These are phyloP conservation scores for Nicotiana obtusifolia DNA, from an alignment of 257 asterid species.

Conservation along the genomic window DNA sequence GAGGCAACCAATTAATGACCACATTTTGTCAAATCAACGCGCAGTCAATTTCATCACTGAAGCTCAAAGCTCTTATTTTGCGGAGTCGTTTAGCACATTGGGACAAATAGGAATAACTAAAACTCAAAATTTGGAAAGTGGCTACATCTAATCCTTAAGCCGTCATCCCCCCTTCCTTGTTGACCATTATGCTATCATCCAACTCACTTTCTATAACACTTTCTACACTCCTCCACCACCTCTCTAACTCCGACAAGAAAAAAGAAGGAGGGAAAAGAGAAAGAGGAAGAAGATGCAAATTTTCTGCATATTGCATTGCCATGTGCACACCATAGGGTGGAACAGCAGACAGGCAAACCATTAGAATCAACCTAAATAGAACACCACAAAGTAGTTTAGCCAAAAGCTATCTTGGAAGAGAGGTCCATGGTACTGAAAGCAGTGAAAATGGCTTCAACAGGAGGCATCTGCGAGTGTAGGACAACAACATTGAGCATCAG, in stretches of 20 bases:
- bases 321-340: conserved; percentile 15
- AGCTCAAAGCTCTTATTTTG: not conserved
- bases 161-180: not conserved
- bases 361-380: conserved; percentile 38
- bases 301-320: conserved; percentile 3
- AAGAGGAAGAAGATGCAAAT: not conserved
- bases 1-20: not conserved
- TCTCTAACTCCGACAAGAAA: not conserved
- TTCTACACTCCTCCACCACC: not conserved
- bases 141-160: conserved; percentile 5
- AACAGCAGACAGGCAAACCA: conserved; percentile 23
- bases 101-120: conserved; percentile 11
- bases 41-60: not conserved
- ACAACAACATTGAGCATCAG: conserved; percentile 41
- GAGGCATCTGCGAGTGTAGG: conserved; percentile 38
- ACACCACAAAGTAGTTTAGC: conserved; percentile 27
- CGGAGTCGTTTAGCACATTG: not conserved
- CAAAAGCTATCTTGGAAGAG: conserved; percentile 31
- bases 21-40: not conserved
- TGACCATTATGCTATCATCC: not conserved
- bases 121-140: not conserved
- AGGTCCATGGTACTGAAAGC: conserved; percentile 32
- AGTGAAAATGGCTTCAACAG: conserved; percentile 35
- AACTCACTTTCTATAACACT: not conserved
- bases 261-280: not conserved